A percentile compares a stretch with the other conserved stretches of the same genome.
Conservation (phyloP, 495 filamentous ascomycete species). For the Penicillium roqueforti region DNA sequence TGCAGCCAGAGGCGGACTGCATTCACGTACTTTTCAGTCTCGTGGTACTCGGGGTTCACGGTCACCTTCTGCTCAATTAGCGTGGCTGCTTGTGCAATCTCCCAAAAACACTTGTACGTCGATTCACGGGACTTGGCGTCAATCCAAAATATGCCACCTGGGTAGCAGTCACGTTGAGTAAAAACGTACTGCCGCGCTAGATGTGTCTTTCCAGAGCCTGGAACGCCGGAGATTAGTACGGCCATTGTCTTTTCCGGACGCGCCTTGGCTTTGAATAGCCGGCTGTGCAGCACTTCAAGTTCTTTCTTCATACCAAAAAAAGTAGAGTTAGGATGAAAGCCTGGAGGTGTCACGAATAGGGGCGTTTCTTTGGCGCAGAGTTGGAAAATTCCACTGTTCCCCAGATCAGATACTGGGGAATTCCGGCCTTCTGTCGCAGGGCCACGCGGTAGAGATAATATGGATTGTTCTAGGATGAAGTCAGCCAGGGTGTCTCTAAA, state of each 20-base stretch:
- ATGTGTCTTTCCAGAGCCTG: conserved; percentile 79
- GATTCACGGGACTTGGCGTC: conserved; percentile 62
- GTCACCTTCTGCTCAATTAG: conserved; percentile 44
- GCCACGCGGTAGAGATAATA: conserved; percentile 11
- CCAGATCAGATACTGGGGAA: conserved; percentile 25
- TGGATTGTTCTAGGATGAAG: conserved; percentile 26
- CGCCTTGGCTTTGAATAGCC: conserved; percentile 60
- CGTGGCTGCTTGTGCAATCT: conserved; percentile 64
- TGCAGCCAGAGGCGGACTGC: conserved; percentile 68
- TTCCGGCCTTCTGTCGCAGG: conserved; percentile 24
- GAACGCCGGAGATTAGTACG: conserved; percentile 66
- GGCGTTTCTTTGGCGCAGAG: conserved; percentile 22
- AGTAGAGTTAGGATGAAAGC: conserved; percentile 71
- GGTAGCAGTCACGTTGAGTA: conserved; percentile 58
- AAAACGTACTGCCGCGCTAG: conserved; percentile 80
- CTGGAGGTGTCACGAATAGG: conserved; percentile 65
- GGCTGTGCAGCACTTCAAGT: conserved; percentile 60
- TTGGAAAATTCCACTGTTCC: conserved; percentile 19
- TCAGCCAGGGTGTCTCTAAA: conserved; percentile 34
- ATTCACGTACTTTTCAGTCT: conserved; percentile 53
- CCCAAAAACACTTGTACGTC: conserved; percentile 65
- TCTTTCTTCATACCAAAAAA: conserved; percentile 74
- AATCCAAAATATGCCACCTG: conserved; percentile 79
- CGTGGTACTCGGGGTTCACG: conserved; percentile 33
- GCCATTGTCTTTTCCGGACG: conserved; percentile 60